Base-by-base conservation (phyloP, 2,329 filamentous ascomycete species). In the Annulohypoxylon truncatum region DNA sequence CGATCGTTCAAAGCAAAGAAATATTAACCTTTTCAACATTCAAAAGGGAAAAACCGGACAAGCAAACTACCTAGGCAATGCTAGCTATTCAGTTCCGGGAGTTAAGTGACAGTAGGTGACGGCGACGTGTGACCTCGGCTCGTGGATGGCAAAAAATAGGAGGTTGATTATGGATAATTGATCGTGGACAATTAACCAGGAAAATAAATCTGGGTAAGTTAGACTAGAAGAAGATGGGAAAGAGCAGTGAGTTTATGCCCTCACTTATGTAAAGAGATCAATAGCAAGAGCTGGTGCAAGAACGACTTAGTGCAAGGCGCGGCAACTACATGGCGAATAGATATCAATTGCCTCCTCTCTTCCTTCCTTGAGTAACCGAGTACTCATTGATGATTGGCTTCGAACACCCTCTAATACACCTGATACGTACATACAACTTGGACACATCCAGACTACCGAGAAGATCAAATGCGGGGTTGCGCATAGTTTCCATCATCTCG, bases 391-490 rank as follows among this genome's bases (percentile, higher is more conserved):
- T 35, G 60, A 66, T 55, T 48, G 61, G 24, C 20, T 24, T 47
- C 15, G 29, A 58, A 61, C 65, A 51, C 26, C 44, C 42, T 60
- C 48, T 42, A 24, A 42, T 57, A 50, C 26, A 42, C 22, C 26
- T 64, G 52, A 42, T 52, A 50, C 38, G 61, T 62, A 66, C 60
- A 54, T 63, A 52, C 42, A 54, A 33, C 48, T 57, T 62, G 66
- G 58, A 28, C 47, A 22, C 29, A 7, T 48, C 44, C n/a, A 50
- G 48, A 64, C 64, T 69, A 69, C 67, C 67, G 67, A 64, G 63
- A 58, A 55, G 52, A 61, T 59, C 61, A 42, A 66, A 61, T 70
- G 67, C 67, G 64, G 67, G 66, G 67, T 70, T 64, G 57, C 67
- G 58, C 61, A 69, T 59, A 52, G 35, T 52, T 51, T 64, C 53